These are phyloP conservation scores for Candida koratica DNA, from an alignment of 805 yeast genomes.

Conservation along the genomic window DNA sequence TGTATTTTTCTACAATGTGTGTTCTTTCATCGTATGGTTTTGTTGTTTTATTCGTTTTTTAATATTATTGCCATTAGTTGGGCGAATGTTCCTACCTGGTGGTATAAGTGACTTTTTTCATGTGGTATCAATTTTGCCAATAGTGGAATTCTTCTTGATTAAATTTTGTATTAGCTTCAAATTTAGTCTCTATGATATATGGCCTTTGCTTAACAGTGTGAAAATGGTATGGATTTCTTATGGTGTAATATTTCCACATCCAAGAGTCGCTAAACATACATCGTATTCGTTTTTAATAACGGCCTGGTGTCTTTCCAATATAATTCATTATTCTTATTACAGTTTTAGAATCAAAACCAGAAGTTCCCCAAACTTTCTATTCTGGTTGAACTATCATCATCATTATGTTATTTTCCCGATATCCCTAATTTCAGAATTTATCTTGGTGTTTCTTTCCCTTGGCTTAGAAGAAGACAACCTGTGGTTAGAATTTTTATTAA, in stretches of 20 bases:
- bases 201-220: slow-evolving; percentile 27
- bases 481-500: slow-evolving; percentile 24
- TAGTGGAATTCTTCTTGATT: slow-evolving; percentile 21
- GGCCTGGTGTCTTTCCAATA: slow-evolving; percentile 33
- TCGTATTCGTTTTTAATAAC: slow-evolving; percentile 36
- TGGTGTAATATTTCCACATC: slow-evolving; percentile 40
- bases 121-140: slow-evolving; percentile 33
- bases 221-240: slow-evolving; percentile 39
- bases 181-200: slow-evolving; percentile 18
- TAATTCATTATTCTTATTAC: slow-evolving; percentile 33
- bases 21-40: slow-evolving; percentile 43
- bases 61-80: slow-evolving; percentile 60
- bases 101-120: slow-evolving; percentile 68
- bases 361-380: slow-evolving; percentile 31
- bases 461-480: slow-evolving; percentile 25
- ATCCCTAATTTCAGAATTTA: slow-evolving; percentile 31
- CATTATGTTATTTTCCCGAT: slow-evolving; percentile 34
- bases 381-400: slow-evolving; percentile 35
- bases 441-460: slow-evolving; percentile 33
- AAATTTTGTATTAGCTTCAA: slow-evolving; percentile 15
- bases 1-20: slow-evolving; percentile 32
- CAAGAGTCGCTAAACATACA: slow-evolving; percentile 40
- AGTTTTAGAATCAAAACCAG: slow-evolving; percentile 34
- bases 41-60: slow-evolving; percentile 47
- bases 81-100: slow-evolving; percentile 60